phyloP scores from a whole-genome alignment of 192 early-diverging fungal genomes.

The Rhizophagus sp. region DNA sequence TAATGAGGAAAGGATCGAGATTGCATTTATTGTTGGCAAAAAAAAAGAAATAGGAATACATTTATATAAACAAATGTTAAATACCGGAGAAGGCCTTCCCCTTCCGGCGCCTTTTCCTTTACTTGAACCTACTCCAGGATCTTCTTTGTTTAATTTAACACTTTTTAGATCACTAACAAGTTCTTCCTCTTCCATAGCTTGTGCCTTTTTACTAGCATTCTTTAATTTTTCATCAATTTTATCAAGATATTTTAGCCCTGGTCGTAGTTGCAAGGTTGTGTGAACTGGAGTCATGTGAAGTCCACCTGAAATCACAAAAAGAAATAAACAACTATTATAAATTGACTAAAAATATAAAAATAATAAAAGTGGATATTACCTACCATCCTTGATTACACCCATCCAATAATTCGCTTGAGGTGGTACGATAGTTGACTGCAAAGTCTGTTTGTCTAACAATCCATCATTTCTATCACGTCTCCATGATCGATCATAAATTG shows the following conservation, averaged over 20 bases:
- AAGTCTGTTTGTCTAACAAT: conserved; percentile 79
- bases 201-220: conserved; percentile 64
- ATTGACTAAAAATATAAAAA: conserved; percentile 1
- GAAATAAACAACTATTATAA: background rate
- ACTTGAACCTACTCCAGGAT: conserved; percentile 35
- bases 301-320: conserved; percentile 53
- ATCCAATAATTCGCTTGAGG: conserved; percentile 79
- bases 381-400: conserved; percentile 75
- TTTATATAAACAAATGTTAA: background rate
- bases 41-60: background rate
- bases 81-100: background rate
- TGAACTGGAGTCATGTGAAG: conserved; percentile 84
- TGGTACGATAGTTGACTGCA: conserved; percentile 78
- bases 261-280: conserved; percentile 79
- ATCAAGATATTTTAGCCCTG: conserved; percentile 88
- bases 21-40: background rate
- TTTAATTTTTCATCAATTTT: conserved; percentile 84
- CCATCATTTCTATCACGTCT: conserved; percentile 46
- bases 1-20: background rate
- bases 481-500: conserved; percentile 50
- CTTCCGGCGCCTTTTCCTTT: background rate
- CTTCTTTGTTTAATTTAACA: conserved; percentile 38
- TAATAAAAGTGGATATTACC: background rate
- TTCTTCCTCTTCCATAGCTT: conserved; percentile 70
- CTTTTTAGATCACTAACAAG: conserved; percentile 40